Evolutionary conservation across 495 filamentous ascomycete genomes (phyloP).

Genomic region (Jackrogersella multiformis): DNA sequence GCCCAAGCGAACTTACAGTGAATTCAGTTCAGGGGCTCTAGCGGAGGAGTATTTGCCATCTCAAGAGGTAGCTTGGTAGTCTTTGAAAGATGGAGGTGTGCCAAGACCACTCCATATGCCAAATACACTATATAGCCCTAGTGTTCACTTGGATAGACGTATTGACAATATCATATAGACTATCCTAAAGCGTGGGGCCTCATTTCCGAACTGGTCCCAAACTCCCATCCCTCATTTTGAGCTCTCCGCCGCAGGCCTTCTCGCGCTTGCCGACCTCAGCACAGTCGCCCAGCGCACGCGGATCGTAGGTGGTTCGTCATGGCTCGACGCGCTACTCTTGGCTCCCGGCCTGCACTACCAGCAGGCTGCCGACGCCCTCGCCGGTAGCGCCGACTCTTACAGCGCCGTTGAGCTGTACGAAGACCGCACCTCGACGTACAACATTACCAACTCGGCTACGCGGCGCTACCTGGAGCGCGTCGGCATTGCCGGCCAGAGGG

Average conservation of each 20-base stretch:
- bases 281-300: constrained; percentile 63
- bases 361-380: constrained; percentile 62
- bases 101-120: constrained; percentile 1
- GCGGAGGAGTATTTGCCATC: not conserved
- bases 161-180: constrained; percentile 26
- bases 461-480: constrained; percentile 60
- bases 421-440: constrained; percentile 49
- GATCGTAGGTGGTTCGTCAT: constrained; percentile 60
- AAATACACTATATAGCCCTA: too few relatives aligned
- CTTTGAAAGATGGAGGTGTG: constrained; percentile 28
- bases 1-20: not conserved
- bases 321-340: constrained; percentile 63
- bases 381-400: constrained; percentile 36
- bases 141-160: constrained; percentile 1
- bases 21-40: constrained; percentile 5
- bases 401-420: constrained; percentile 50
- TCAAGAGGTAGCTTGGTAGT: constrained; percentile 4
- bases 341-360: constrained; percentile 69
- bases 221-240: constrained; percentile 50
- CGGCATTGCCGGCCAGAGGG: constrained; percentile 54
- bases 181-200: constrained; percentile 40
- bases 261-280: constrained; percentile 66
- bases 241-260: constrained; percentile 60
- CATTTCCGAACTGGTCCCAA: constrained; percentile 47
- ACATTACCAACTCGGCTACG: constrained; percentile 64